phyloP scores from a whole-genome alignment of 2,329 filamentous ascomycete genomes.

The Fusarium cyanostomum region DNA sequence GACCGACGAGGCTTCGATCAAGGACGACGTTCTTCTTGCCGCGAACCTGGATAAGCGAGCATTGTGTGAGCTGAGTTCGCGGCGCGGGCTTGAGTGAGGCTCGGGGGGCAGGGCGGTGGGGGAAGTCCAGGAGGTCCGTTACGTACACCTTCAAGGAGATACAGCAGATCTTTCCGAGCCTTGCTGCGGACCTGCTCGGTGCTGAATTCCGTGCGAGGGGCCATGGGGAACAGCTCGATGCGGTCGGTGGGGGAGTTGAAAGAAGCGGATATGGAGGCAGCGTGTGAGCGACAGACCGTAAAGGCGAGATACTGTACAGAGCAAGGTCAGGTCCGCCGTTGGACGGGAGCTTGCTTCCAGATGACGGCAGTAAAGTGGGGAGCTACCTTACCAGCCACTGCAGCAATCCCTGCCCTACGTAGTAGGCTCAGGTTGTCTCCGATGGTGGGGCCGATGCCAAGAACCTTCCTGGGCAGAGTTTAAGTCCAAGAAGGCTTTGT shows the following conservation, averaged over 20 bases:
- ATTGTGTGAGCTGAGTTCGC: slow-evolving; percentile 22
- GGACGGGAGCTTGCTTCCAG: slow-evolving; percentile 28
- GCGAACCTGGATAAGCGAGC: slow-evolving; percentile 72
- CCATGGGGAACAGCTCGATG: slow-evolving; percentile 67
- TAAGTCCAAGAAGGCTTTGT: too few species aligned
- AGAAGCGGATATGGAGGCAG: slow-evolving; percentile 17
- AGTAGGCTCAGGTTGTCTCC: background rate
- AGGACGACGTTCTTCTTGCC: slow-evolving; percentile 99
- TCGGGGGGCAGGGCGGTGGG: slow-evolving; percentile 26
- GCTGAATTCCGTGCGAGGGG: slow-evolving; percentile 75
- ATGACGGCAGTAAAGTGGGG: slow-evolving; percentile 38
- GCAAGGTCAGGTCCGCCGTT: slow-evolving; percentile 11
- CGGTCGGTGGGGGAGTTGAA: slow-evolving; percentile 18
- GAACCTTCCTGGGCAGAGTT: background rate
- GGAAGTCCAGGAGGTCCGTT: slow-evolving; percentile 43
- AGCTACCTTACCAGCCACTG: background rate
- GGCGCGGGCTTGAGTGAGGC: slow-evolving; percentile 11
- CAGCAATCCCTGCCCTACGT: background rate
- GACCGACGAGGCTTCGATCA: slow-evolving; percentile 88
- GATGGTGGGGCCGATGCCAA: slow-evolving; percentile 11
- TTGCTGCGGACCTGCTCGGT: slow-evolving; percentile 80
- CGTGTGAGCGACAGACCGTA: slow-evolving; percentile 18
- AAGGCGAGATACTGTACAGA: background rate
- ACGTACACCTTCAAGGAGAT: slow-evolving; percentile 94
- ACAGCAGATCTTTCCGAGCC: slow-evolving; percentile 87